phyloP scores from a whole-genome alignment of 2,329 filamentous ascomycete genomes.

The Torrubiellomyces zombiae region DNA sequence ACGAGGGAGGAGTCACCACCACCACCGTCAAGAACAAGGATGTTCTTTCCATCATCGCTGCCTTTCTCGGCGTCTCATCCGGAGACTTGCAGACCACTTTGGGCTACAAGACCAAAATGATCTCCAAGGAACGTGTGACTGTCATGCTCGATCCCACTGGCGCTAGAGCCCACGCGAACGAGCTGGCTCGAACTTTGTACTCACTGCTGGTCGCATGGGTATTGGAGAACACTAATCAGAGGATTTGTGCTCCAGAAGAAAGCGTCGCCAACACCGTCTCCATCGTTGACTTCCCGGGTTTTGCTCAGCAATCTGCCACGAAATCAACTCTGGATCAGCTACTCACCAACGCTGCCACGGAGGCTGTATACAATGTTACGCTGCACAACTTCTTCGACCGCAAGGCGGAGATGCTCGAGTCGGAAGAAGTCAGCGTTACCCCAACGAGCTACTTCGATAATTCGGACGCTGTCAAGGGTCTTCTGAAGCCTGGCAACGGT shows the following conservation, averaged over 20 bases:
- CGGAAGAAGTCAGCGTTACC: slow-evolving; percentile 78
- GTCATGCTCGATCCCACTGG: slow-evolving; percentile 92
- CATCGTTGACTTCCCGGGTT: slow-evolving; percentile 91
- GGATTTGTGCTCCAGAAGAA: slow-evolving; percentile 74
- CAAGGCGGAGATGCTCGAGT: slow-evolving; percentile 84
- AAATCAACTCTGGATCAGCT: slow-evolving; percentile 80
- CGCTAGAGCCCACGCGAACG: slow-evolving; percentile 80
- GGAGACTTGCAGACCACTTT: slow-evolving; percentile 74
- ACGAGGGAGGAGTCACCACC: slow-evolving; percentile 74
- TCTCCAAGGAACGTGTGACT: slow-evolving; percentile 92
- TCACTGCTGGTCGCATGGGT: slow-evolving; percentile 87
- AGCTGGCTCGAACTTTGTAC: slow-evolving; percentile 84
- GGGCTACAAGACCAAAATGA: slow-evolving; percentile 92
- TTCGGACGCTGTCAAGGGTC: slow-evolving; percentile 77
- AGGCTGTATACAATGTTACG: slow-evolving; percentile 83
- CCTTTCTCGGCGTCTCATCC: slow-evolving; percentile 79
- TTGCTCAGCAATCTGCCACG: slow-evolving; percentile 69
- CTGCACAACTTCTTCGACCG: slow-evolving; percentile 92
- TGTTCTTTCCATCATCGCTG: slow-evolving; percentile 66
- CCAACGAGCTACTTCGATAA: slow-evolving; percentile 98
- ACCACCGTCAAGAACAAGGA: slow-evolving; percentile 92
- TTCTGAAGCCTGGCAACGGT: slow-evolving; percentile 85
- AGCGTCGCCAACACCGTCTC: slow-evolving; percentile 85
- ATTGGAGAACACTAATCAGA: slow-evolving; percentile 83
- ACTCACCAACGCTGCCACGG: slow-evolving; percentile 83